These are phyloP conservation scores for Debaryomyces sp. DNA, from an alignment of 1,139 yeast genomes.

Conservation along the genomic window DNA sequence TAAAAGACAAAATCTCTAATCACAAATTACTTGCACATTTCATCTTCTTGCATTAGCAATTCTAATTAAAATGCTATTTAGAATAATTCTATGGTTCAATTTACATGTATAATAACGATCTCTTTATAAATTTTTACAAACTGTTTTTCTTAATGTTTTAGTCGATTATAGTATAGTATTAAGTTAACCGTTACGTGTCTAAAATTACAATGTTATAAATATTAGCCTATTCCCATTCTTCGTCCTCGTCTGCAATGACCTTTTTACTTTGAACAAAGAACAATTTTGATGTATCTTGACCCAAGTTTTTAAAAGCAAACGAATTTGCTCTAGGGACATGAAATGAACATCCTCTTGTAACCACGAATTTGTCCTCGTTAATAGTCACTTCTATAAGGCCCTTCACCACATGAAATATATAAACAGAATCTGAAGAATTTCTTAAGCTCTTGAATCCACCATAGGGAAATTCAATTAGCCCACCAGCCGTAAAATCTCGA, in stretches of 20 bases:
- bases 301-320: constrained; percentile 65
- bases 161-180: not conserved
- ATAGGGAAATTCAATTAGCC: constrained; percentile 67
- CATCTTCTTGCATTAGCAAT: constrained; percentile 4
- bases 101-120: constrained; percentile 4
- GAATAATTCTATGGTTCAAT: constrained; percentile 5
- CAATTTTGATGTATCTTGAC: constrained; percentile 58
- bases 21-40: constrained; percentile 1
- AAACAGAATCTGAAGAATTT: constrained; percentile 67
- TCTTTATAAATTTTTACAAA: constrained; percentile 2
- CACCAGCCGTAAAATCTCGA: constrained; percentile 72
- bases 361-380: constrained; percentile 60
- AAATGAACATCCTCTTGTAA: constrained; percentile 75
- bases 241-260: constrained; percentile 14
- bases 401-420: constrained; percentile 71
- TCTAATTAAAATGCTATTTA: constrained; percentile 5
- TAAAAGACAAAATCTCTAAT: not conserved
- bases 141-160: not conserved
- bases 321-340: constrained; percentile 78
- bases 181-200: not conserved
- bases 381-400: constrained; percentile 75
- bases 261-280: constrained; percentile 73
- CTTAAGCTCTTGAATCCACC: constrained; percentile 66
- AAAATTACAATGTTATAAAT: constrained; percentile 6
- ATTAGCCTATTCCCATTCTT: constrained; percentile 10